These are phyloP conservation scores for Arthrobotrys sphaeroides DNA, from an alignment of 2,329 filamentous ascomycete species.

Conservation along the genomic window DNA sequence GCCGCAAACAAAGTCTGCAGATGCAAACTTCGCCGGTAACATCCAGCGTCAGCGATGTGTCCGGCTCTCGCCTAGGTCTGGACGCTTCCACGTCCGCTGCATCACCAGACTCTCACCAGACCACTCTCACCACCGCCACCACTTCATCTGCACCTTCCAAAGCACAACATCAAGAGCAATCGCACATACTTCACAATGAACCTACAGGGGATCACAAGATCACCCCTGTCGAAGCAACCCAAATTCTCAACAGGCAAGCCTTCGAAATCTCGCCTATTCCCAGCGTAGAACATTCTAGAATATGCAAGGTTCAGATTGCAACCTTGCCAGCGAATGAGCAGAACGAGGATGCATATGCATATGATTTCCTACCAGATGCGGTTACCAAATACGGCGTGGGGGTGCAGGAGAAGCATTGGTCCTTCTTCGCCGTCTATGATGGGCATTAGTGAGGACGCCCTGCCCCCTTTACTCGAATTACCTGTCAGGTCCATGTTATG, in stretches of 20 bases:
- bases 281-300: background rate
- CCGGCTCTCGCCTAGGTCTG: constrained; percentile 4
- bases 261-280: constrained; percentile 14
- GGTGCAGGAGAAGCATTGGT: constrained; percentile 20
- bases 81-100: background rate
- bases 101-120: constrained; percentile 6
- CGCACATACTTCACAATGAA: background rate
- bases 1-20: constrained; percentile 15
- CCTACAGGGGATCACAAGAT: constrained; percentile 3
- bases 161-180: constrained; percentile 3
- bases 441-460: constrained; percentile 41
- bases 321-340: constrained; percentile 46
- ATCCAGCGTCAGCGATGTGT: constrained; percentile 2
- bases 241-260: constrained; percentile 35
- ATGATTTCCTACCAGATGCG: constrained; percentile 28
- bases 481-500: background rate
- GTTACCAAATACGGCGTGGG: background rate
- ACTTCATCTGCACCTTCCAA: background rate
- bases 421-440: constrained; percentile 47
- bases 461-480: background rate
- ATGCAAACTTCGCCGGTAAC: constrained; percentile 4
- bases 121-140: background rate
- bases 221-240: constrained; percentile 26
- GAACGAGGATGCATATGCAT: constrained; percentile 44
- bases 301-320: constrained; percentile 32